Conservation (phyloP, 441 rosid species). For the Erodium trifolium region DNA sequence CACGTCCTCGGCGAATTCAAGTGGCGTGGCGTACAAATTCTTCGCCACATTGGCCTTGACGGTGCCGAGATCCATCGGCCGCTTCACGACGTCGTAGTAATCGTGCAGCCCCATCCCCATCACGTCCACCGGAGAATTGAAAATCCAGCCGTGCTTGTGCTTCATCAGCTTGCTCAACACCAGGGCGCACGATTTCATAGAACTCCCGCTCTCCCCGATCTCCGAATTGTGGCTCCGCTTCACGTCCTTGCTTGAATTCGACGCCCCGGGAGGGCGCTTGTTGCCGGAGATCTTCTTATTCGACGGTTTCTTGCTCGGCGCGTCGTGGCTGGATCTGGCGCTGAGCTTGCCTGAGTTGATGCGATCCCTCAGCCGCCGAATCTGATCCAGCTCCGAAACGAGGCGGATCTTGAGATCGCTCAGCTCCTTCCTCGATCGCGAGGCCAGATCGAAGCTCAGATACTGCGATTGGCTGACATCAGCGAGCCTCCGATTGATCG, state of each 20-base stretch:
- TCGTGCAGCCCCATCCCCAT: conserved; percentile 57
- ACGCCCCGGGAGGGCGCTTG: conserved; percentile 30
- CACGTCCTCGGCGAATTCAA: conserved; percentile 69
- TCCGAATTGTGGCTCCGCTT: neutral
- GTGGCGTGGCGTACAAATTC: conserved; percentile 46
- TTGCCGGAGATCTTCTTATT: conserved; percentile 43
- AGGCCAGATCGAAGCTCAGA: conserved; percentile 28
- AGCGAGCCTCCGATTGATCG: conserved; percentile 19
- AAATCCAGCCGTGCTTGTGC: conserved; percentile 59
- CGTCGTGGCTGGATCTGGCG: conserved; percentile 35
- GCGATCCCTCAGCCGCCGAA: conserved; percentile 47
- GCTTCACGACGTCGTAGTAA: conserved; percentile 51
- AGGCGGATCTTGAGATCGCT: conserved; percentile 53
- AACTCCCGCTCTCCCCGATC: conserved; percentile 6
- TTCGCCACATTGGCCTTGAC: conserved; percentile 52
- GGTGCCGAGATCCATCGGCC: conserved; percentile 89
- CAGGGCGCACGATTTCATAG: conserved; percentile 47
- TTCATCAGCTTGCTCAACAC: conserved; percentile 72
- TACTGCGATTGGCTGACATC: conserved; percentile 28
- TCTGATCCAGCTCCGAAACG: conserved; percentile 53
- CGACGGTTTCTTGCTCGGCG: neutral
- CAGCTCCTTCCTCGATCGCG: conserved; percentile 44
- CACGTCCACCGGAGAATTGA: conserved; percentile 69
- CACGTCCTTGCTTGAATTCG: no score
- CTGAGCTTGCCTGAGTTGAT: conserved; percentile 36